Evolutionary conservation across 140 eudicot genomes (phyloP), one percentile per base, ranked within the genome.

Genomic region (Stevia rebaudiana): DNA sequence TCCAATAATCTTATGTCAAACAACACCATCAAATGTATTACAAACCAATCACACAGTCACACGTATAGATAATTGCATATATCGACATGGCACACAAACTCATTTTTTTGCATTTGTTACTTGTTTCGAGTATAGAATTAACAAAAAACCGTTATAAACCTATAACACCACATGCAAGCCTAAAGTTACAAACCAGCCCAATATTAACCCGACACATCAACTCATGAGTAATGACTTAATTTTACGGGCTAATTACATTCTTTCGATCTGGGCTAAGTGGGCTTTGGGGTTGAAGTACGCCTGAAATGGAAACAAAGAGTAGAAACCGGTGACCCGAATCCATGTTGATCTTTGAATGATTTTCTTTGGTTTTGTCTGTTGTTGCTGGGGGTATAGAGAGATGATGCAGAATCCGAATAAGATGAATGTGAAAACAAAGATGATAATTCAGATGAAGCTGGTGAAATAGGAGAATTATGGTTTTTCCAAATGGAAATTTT

Each of bases 261-360:
- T 28, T 4, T 4, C 33, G 65, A 59, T 59, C 48, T 5, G 11
- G 48, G 48, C 17, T 15, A 15, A 28, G 63, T 57, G 7, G 67
- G 30, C 17, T 47, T 50, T 9, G 67, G 59, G 47, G 60, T 69
- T 22, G 67, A 30, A 37, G 70, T 19, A 19, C 83, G 83, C 19
- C 76, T 72, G 15, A 71, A 25, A 21, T 75, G 71, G 24, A 80
- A 83, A 74, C 90, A 80, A 69, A 74, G 65, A 46, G 70, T 71
- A 13, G 86, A 67, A 56, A 68, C 73, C 0, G 83, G 90, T 9
- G 86, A 83, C 16, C 21, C 13, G 8, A 25, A 54, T 53, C 75
- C 13, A 57, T 76, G 70, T 57, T 71, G 70, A 67, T 57, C 66
- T 4, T 58, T 78, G 17, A 65, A 68, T 10, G 84, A 75, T 50